phyloP scores from a whole-genome alignment of 2,329 filamentous ascomycete species.

The Torrubiella hemipterigena region DNA sequence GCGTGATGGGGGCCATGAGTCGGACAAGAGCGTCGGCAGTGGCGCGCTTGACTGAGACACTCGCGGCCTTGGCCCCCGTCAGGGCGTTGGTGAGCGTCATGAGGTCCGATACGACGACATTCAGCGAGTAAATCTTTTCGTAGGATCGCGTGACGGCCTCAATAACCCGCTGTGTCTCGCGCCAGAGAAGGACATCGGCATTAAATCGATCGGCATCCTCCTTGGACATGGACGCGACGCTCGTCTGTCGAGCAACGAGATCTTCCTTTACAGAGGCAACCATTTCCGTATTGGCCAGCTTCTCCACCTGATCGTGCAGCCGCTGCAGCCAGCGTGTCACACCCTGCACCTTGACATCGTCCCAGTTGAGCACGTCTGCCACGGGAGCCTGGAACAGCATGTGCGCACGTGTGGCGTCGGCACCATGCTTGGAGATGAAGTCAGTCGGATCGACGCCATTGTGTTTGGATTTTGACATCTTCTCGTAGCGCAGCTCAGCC shows the following conservation, averaged over 20 bases:
- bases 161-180: constrained; percentile 56
- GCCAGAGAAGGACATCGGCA: constrained; percentile 43
- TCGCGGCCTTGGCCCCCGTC: constrained; percentile 27
- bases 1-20: constrained; percentile 69
- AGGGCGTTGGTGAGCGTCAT: constrained; percentile 69
- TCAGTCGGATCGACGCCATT: constrained; percentile 76
- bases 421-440: constrained; percentile 64
- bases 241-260: constrained; percentile 21
- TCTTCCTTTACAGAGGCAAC: constrained; percentile 17
- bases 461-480: constrained; percentile 93
- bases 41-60: constrained; percentile 31
- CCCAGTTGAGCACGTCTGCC: constrained; percentile 76
- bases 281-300: constrained; percentile 9
- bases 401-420: constrained; percentile 74
- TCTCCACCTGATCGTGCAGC: constrained; percentile 44
- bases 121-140: constrained; percentile 61
- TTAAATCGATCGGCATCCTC: constrained; percentile 27
- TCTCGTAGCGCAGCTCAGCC: constrained; percentile 62
- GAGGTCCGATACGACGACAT: constrained; percentile 72
- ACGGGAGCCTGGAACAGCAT: constrained; percentile 84
- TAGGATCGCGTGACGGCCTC: constrained; percentile 56
- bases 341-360: constrained; percentile 69
- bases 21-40: constrained; percentile 48
- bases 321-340: constrained; percentile 70
- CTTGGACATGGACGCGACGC: constrained; percentile 17